Evolutionary conservation across 345 rosid genomes (phyloP).

Genomic region (Mangifera indica): DNA sequence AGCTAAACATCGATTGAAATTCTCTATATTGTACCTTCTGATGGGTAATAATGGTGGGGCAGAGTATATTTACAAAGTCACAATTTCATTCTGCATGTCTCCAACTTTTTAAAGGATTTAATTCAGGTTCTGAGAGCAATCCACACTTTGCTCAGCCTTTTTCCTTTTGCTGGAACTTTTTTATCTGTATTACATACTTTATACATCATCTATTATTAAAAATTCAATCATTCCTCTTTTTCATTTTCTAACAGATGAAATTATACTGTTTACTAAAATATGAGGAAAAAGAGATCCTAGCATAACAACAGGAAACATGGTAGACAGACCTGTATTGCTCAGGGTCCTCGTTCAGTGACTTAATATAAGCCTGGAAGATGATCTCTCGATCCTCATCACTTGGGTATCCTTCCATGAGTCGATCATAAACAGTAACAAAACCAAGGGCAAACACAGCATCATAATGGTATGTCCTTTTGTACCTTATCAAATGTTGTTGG

Average conservation of each 20-base stretch:
- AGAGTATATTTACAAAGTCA: not conserved
- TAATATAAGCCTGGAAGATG: constrained; percentile 77
- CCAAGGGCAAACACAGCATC: constrained; percentile 96
- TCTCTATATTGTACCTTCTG: not conserved
- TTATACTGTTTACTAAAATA: not conserved
- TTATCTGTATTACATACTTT: not conserved
- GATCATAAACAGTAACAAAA: constrained; percentile 89
- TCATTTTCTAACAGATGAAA: not conserved
- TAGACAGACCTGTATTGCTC: constrained; percentile 71
- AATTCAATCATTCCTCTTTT: not conserved
- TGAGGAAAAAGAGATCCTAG: not conserved
- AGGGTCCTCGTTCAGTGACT: constrained; percentile 86
- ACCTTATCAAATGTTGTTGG: constrained; percentile 93
- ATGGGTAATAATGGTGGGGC: not conserved
- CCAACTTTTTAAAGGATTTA: not conserved
- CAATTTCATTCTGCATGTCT: not conserved
- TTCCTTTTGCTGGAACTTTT: not conserved
- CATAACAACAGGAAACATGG: constrained; percentile 6
- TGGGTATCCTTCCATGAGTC: constrained; percentile 98
- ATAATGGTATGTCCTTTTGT: constrained; percentile 75
- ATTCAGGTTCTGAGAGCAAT: not conserved
- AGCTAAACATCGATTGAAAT: constrained; percentile 1
- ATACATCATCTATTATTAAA: not conserved
- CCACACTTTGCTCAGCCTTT: constrained; percentile 1
- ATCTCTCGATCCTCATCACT: constrained; percentile 86